phyloP scores from a whole-genome alignment of 1,284 basidiomycete genomes.

The Microbotryomycetes sp. region DNA sequence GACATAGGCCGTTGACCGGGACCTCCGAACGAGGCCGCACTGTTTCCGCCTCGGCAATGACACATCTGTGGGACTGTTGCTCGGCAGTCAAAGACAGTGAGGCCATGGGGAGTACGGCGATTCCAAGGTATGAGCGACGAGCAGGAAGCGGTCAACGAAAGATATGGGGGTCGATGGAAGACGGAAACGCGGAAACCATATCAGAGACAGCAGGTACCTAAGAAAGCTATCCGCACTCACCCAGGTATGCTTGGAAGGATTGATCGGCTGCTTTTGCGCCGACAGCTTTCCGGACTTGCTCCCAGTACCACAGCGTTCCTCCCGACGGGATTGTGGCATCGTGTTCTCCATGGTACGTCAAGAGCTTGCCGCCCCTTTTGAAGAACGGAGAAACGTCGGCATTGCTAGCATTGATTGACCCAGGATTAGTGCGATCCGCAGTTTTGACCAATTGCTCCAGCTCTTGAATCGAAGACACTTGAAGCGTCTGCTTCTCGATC shows the following conservation, averaged over 20 bases:
- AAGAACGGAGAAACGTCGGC: constrained; percentile 29
- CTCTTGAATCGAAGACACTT: constrained; percentile 2
- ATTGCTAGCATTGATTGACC: constrained; percentile 28
- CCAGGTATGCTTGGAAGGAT: constrained; percentile 27
- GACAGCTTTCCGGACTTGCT: constrained; percentile 22
- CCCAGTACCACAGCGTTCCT: constrained; percentile 13
- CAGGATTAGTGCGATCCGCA: constrained; percentile 24
- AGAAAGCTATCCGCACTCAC: no score
- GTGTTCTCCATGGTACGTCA: constrained; percentile 26
- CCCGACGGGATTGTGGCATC: constrained; percentile 30
- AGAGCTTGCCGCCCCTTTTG: constrained; percentile 29
- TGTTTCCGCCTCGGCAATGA: no score
- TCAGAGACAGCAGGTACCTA: no score
- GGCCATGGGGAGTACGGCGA: not conserved
- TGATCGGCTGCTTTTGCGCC: constrained; percentile 14
- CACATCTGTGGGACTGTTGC: no score
- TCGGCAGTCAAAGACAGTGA: no score
- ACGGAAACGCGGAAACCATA: no score
- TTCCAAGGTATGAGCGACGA: no score
- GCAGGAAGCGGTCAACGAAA: no score
- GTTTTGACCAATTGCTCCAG: constrained; percentile 17
- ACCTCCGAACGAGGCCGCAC: no score
- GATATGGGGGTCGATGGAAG: no score
- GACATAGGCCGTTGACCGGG: not conserved
- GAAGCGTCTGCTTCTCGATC: constrained; percentile 5